phyloP scores from a whole-genome alignment of 2,329 filamentous ascomycete species.

The Stemphylium vesicarium region DNA sequence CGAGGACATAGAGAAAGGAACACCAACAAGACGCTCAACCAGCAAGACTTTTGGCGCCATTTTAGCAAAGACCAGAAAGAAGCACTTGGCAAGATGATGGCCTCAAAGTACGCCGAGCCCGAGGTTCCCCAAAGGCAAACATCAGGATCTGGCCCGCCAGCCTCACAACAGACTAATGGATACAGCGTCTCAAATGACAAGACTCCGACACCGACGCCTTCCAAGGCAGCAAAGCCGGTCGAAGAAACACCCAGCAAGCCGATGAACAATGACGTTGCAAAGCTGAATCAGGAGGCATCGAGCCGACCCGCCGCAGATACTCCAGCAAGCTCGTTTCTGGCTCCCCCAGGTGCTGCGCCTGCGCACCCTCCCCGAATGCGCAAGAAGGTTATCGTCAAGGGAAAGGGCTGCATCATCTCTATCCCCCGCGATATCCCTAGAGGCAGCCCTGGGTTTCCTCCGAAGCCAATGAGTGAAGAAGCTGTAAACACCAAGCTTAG shows the following conservation, averaged over 20 bases:
- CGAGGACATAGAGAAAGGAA: conserved; percentile 51
- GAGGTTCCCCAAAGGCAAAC: conserved; percentile 43
- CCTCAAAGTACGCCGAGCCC: conserved; percentile 48
- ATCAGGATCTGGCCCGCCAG: conserved; percentile 24
- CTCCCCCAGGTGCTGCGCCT: conserved; percentile 24
- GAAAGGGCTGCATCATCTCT: conserved; percentile 54
- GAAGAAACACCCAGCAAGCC: conserved; percentile 29
- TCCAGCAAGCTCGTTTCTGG: conserved; percentile 20
- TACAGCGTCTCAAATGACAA: conserved; percentile 24
- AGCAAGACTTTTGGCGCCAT: conserved; percentile 58
- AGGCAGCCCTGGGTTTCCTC: conserved; percentile 50
- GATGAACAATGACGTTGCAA: conserved; percentile 7
- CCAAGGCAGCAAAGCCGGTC: conserved; percentile 25
- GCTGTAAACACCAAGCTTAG: conserved; percentile 68
- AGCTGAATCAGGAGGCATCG: background rate
- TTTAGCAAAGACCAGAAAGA: conserved; percentile 48
- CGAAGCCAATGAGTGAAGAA: conserved; percentile 53
- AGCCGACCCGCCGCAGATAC: conserved; percentile 11
- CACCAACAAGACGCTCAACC: conserved; percentile 57
- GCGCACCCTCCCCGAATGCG: conserved; percentile 46
- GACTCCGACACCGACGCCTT: conserved; percentile 25
- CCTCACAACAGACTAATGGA: conserved; percentile 18
- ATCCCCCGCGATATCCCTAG: conserved; percentile 52
- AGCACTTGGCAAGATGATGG: conserved; percentile 49
- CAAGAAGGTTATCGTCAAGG: conserved; percentile 55